A percentile compares a stretch with the other conserved stretches of the same genome.
Evolutionary conservation across 805 yeast species (phyloP).

Genomic region (Ogataea minuta): DNA sequence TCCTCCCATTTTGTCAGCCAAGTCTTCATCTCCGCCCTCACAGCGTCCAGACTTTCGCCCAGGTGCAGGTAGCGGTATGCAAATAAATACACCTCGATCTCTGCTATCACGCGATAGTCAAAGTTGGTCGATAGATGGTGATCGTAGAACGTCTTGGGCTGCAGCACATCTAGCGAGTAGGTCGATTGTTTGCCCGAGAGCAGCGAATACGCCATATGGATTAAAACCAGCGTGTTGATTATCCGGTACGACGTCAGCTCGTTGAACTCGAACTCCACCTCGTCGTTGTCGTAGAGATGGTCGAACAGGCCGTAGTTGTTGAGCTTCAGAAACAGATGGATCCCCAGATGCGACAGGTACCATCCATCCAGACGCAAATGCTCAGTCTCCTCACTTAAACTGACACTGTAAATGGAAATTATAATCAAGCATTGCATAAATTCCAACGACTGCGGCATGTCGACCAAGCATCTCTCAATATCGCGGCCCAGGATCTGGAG

Average conservation of each 20-base stretch:
- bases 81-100: conserved; percentile 57
- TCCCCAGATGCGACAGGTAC: conserved; percentile 63
- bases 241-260: conserved; percentile 57
- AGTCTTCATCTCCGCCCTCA: conserved; percentile 41
- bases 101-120: conserved; percentile 82
- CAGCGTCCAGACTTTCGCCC: conserved; percentile 13
- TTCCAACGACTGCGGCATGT: conserved; percentile 47
- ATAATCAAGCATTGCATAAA: conserved; percentile 68
- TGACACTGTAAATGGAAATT: conserved; percentile 61
- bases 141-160: conserved; percentile 37
- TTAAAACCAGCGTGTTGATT: conserved; percentile 69
- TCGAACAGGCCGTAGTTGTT: conserved; percentile 43
- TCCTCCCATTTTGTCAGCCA: conserved; percentile 75
- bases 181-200: conserved; percentile 46
- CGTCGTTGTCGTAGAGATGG: conserved; percentile 23
- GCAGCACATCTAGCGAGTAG: conserved; percentile 47
- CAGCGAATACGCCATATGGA: conserved; percentile 64
- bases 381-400: conserved; percentile 49
- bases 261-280: conserved; percentile 36
- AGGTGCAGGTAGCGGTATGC: conserved; percentile 57
- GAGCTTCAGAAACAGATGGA: conserved; percentile 57
- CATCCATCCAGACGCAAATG: conserved; percentile 61
- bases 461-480: conserved; percentile 42
- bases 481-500: conserved; percentile 49
- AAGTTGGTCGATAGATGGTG: conserved; percentile 65